Evolutionary conservation across 345 rosid species (phyloP), one percentile per base, ranked within the genome.

Genomic region (Cardiospermum halicacabum): DNA sequence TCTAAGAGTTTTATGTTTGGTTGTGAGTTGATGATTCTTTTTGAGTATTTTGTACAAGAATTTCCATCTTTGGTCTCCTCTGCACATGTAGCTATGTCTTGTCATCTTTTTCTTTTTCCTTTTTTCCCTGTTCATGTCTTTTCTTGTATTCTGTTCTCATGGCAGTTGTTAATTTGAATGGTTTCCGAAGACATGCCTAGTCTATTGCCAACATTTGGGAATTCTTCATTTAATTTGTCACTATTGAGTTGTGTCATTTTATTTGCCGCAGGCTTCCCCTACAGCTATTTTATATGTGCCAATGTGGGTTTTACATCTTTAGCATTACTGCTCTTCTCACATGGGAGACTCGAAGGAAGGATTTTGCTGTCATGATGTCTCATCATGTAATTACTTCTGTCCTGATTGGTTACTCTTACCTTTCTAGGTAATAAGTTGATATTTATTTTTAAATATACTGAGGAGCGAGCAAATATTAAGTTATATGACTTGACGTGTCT

Each of bases 331-430:
- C 99, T 4, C 89, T 95, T 57, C 84, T 89, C 67, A 69, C 72
- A 9, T 89, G 99, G 99, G 99, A 94, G 75, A 94, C 96, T 25
- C 86, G 94, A 77, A 81, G 99, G 71, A 94, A 95, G 67, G 99
- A 95, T 79, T 91, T 91, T 74, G 59, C 90, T 68, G 97, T 95
- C 39, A 95, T 91, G 99, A 95, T 91, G 96, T 86, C 97, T 66
- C 99, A 95, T 80, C 99, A 95, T 89, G 82, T 94, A 43, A 81
- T 91, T 66, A 87, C 99, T 11, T 91, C 84, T 72, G 13, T 83
- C 61, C 81, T 94, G 66, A 83, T 94, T 56, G 82, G 89, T 18
- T 89, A 75, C 83, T 94, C 99, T 7, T 94, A 85, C 75, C 22
- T 83, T 69, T 72, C 90, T 4, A 79, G 97, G 99, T 94, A 81